Evolutionary conservation across 768 basidiomycete species (phyloP), one percentile per base, ranked within the genome.

Genomic region (Rhodotorula sphaerocarpa): DNA sequence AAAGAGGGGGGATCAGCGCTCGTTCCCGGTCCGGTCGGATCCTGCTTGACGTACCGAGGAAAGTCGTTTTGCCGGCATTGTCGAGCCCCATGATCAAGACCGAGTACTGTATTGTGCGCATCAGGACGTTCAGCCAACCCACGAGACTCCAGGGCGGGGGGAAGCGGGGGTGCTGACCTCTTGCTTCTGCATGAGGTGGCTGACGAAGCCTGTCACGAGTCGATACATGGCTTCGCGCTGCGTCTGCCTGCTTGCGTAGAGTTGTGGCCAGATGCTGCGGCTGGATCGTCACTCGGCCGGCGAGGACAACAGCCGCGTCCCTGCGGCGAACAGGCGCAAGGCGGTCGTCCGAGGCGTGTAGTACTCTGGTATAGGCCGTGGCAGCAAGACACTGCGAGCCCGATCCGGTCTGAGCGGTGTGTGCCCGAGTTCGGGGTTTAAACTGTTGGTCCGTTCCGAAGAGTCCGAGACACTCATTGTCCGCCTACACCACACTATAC

Each of bases 51-150:
- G 33, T 41, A 59, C 51, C 59, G 23, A 61, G 28, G 28, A 67
- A 63, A 0, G 55, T 45, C 58, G 90, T 90, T 78, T 95, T 95
- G 51, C 91, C 91, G 34, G 90, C 90, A 21, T 87, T 88, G 74
- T 90, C 90, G 23, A 91, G 81, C 16, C 92, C 93, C 57, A 97
- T 84, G 73, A 96, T 95, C 55, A 96, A 88, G 31, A 96, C 85
- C 15, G 88, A 90, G 74, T 92, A 96, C 70, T 93, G 89, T 63
- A 88, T 84, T 73, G 86, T 31, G 54, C 45, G 70, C 45, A 50
- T n/a, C n/a, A n/a, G n/a, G n/a, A 23, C 36, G 50, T 28, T 15
- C 9, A 31, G 23, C 21, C n/a, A 7, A 43, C n/a, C 28, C 25
- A 0, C 42, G 16, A n/a, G 42, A 11, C 25, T 25, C 5, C 6